These are phyloP conservation scores for Tuber aestivum DNA, from an alignment of 495 filamentous ascomycete genomes.

Conservation along the genomic window DNA sequence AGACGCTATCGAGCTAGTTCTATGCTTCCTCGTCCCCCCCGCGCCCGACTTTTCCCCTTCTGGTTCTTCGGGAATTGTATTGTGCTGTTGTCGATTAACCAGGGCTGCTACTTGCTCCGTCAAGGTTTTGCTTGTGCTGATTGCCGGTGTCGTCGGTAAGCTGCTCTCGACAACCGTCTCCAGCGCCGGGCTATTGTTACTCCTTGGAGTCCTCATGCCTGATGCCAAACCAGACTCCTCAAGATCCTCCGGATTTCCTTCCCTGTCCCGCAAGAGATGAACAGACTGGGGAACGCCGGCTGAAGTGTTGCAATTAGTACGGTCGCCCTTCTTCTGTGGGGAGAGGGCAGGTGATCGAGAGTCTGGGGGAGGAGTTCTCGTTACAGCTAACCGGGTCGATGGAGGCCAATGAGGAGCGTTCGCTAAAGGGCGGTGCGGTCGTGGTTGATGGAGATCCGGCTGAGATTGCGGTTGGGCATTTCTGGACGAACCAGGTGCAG, in stretches of 20 bases:
- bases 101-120: constrained; percentile 49
- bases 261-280: constrained; percentile 31
- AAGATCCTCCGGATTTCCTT: constrained; percentile 43
- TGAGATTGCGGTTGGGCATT: constrained; percentile 31
- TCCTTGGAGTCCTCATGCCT: constrained; percentile 63
- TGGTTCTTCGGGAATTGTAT: constrained; percentile 32
- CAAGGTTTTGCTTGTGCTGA: constrained; percentile 49
- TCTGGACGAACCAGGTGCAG: constrained; percentile 39
- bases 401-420: constrained; percentile 40
- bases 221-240: constrained; percentile 52
- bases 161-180: constrained; percentile 93
- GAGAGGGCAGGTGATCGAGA: constrained; percentile 38
- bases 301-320: constrained; percentile 49
- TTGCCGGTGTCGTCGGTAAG: constrained; percentile 65
- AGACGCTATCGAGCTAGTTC: constrained; percentile 35
- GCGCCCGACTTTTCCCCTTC: constrained; percentile 33
- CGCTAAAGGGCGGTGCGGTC: constrained; percentile 35
- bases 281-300: constrained; percentile 47
- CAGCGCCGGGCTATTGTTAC: constrained; percentile 62
- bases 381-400: constrained; percentile 36
- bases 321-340: constrained; percentile 45
- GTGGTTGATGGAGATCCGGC: constrained; percentile 38
- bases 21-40: constrained; percentile 9
- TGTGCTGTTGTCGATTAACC: constrained; percentile 36
- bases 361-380: constrained; percentile 40